Evolutionary conservation across 2,329 filamentous ascomycete genomes (phyloP), one percentile per base, ranked within the genome.

Genomic region (Xylariaceae sp.): DNA sequence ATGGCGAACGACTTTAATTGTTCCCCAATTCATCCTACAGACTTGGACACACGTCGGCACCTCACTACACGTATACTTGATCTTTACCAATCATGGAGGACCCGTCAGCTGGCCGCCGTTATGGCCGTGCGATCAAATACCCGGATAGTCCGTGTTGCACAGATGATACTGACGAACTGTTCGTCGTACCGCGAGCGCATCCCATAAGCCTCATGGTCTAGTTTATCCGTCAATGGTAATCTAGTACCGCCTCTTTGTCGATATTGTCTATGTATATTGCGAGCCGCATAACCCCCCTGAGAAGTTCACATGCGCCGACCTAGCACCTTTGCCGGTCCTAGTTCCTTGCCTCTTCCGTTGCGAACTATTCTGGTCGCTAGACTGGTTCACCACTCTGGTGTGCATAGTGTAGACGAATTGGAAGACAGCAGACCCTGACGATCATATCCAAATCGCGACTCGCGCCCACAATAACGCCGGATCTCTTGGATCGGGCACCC

Each of bases 211-310:
- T 56, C 48, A 19, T 40, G 38, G 39, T 49, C 31, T 48, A 60
- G 51, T 65, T 66, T 66, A 66, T 55, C 64, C 63, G 60, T 62
- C 55, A 54, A 56, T 62, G 56, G 56, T 46, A 63, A 60, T 55
- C 56, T 58, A 50, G 48, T 56, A 61, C 58, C 51, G 56, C 55
- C 54, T 57, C 54, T 58, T 55, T 47, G 42, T 53, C 54, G 51
- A 54, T 60, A 54, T 49, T 34, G 46, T 52, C 50, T 50, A 49
- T n/a, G n/a, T n/a, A n/a, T 48, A 49, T 58, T 54, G 31, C 56
- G 53, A 56, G 53, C 50, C 48, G 50, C 50, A 55, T 53, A 31
- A 42, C 16, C 42, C 36, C 52, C 48, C 16, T 45, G 49, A 42
- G 47, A 38, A 53, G 48, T 46, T 51, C 31, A 43, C 51, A 36